Base-by-base conservation (phyloP, 1,284 basidiomycete genomes). In the Meira nashicola region DNA sequence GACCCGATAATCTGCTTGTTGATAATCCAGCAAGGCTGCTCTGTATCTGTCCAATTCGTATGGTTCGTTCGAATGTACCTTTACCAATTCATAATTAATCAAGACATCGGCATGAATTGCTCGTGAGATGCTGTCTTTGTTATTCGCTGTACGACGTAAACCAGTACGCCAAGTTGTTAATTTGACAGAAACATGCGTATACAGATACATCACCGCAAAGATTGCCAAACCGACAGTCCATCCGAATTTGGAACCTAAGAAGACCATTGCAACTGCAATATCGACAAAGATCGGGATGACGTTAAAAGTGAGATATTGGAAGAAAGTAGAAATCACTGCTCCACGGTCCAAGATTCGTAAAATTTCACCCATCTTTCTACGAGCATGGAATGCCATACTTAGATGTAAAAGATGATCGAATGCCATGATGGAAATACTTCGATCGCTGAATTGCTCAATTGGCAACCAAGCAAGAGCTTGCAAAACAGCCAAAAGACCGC, bases 321-420 rank as follows among this genome's bases (percentile, higher is more conserved):
- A 77, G 57, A 77, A 76, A 55, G 68, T 79, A 60, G 78, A 77
- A 72, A 86, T 84, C 1, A 84, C 83, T 2, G 83, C 81, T 12
- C 85, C 85, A 54, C 85, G 81, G 63, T 86, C 85, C n/a, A 87
- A 80, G 62, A 86, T 86, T n/a, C 85, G 81, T 14, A 86, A 80
- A 14, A 86, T 80, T 70, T 87, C 86, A 37, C 85, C 86, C 2
- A 85, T 86, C 79, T 86, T 85, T 62, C 85, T 84, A 63, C 84
- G 84, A 11, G 85, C 87, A 79, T 92, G 88, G 84, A 89, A 93
- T n/a, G 87, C 84, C 67, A 92, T 86, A 9, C 87, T 89, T 21
- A 94, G 84, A 63, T 76, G 68, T 49, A 77, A 67, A 23, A 73
- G 59, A 51, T 73, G 76, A 43, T 74, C 66, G 46, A 78, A 78